Conservation (phyloP, 73 alveolate species). For the Effrenium voratum region DNA sequence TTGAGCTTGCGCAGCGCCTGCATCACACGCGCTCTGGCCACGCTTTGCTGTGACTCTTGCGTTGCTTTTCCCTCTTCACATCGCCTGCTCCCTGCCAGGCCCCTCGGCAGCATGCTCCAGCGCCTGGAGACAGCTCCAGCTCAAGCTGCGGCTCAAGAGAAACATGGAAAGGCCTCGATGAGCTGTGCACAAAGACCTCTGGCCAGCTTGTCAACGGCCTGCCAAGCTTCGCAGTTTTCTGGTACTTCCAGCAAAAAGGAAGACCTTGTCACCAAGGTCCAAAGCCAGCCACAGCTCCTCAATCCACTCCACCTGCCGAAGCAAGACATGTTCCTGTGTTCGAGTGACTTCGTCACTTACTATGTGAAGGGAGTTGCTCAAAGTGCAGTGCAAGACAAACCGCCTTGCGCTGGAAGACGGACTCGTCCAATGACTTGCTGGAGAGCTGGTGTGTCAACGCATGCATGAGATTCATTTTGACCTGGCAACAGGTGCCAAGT, state of each 20-base stretch:
- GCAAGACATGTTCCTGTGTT: neutral
- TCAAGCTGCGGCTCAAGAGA: too few relatives aligned
- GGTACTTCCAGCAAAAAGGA: neutral
- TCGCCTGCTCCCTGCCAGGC: conserved; percentile 32
- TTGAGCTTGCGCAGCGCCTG: conserved; percentile 73
- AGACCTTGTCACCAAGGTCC: conserved; percentile 63
- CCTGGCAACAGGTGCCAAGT: too few relatives aligned
- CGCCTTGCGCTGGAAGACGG: conserved; percentile 80
- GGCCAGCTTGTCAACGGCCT: conserved; percentile 41
- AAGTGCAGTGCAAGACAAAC: too few relatives aligned
- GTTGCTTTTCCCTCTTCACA: too few relatives aligned
- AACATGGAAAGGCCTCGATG: conserved; percentile 70
- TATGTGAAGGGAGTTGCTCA: too few relatives aligned
- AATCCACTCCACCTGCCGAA: conserved; percentile 77
- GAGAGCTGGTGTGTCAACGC: conserved; percentile 56
- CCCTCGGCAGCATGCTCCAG: too few relatives aligned
- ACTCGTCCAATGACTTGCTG: conserved; percentile 34
- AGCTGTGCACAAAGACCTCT: conserved; percentile 65
- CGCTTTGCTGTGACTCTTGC: too few relatives aligned
- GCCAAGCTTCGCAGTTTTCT: neutral
- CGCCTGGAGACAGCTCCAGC: too few relatives aligned
- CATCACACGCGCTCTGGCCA: neutral
- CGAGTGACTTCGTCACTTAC: too few relatives aligned
- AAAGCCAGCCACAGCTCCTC: conserved; percentile 66
- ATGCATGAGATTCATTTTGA: conserved; percentile 71